Percentiles rank a stretch among this genome's conserved stretches.
phyloP scores from a whole-genome alignment of 1,284 basidiomycete species.

The Peniophora sp. region DNA sequence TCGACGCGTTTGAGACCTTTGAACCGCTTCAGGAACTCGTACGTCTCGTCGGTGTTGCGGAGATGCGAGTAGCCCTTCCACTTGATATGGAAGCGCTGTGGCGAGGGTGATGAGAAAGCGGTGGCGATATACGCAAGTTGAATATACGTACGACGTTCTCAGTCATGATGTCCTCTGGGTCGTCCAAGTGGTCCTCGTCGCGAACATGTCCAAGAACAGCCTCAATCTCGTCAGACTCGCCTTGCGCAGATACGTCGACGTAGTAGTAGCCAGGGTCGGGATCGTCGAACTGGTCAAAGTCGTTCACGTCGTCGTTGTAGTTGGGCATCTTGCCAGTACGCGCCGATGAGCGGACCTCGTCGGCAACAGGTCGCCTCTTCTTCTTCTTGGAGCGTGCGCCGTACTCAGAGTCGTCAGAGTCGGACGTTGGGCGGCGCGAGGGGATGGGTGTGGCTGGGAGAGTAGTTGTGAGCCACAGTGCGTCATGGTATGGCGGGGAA shows the following conservation, averaged over 20 bases:
- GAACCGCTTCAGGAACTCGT: constrained; percentile 91
- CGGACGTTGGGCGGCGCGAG: constrained; percentile 48
- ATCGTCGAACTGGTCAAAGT: constrained; percentile 74
- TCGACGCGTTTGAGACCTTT: constrained; percentile 95
- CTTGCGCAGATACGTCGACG: constrained; percentile 41
- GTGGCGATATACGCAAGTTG: constrained; percentile 7
- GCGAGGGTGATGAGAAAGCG: constrained; percentile 8
- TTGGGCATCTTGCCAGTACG: constrained; percentile 79
- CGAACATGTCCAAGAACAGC: constrained; percentile 75
- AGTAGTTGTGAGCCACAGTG: constrained; percentile 4
- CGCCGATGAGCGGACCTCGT: constrained; percentile 75
- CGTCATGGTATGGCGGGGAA: not conserved
- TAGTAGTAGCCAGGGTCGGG: constrained; percentile 42
- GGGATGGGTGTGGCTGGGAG: constrained; percentile 27
- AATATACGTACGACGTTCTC: constrained; percentile 68
- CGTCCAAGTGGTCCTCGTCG: constrained; percentile 72
- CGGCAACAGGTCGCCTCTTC: constrained; percentile 46
- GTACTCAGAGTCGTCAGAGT: constrained; percentile 81
- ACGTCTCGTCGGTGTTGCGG: constrained; percentile 95
- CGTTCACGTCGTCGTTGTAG: constrained; percentile 79
- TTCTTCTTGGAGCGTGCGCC: constrained; percentile 81
- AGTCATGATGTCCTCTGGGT: constrained; percentile 75
- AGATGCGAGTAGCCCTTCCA: constrained; percentile 94
- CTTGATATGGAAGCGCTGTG: constrained; percentile 89
- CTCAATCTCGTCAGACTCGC: constrained; percentile 87